A percentile compares a stretch with the other conserved stretches of the same genome.
phyloP scores from a whole-genome alignment of 2,329 filamentous ascomycete species.

The Neopestalotiopsis sp. region DNA sequence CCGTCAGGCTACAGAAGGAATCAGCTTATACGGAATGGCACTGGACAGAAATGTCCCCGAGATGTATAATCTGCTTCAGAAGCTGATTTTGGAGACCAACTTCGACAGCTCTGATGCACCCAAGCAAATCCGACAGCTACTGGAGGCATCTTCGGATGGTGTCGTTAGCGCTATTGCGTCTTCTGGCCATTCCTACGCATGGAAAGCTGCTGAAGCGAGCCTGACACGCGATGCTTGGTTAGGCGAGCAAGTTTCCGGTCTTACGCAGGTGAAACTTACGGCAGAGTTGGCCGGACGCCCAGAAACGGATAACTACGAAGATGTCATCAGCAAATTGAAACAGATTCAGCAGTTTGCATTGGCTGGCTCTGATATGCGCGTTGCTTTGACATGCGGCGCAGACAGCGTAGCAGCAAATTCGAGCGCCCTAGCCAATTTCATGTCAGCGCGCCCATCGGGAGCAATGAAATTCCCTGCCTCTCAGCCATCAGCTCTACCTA shows the following conservation, averaged over 20 bases:
- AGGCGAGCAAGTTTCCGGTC: slow-evolving; percentile 84
- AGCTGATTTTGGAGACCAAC: slow-evolving; percentile 83
- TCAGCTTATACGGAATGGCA: slow-evolving; percentile 85
- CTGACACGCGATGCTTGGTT: slow-evolving; percentile 75
- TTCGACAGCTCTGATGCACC: slow-evolving; percentile 85
- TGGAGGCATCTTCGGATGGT: slow-evolving; percentile 86
- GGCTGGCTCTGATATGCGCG: slow-evolving; percentile 70
- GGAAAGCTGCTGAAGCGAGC: slow-evolving; percentile 80
- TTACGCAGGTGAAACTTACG: slow-evolving; percentile 86
- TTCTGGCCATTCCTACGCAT: slow-evolving; percentile 85
- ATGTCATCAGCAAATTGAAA: slow-evolving; percentile 84
- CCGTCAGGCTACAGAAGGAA: slow-evolving; percentile 74
- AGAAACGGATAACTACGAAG: slow-evolving; percentile 70
- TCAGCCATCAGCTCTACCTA: slow-evolving; percentile 40
- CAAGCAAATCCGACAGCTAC: slow-evolving; percentile 80
- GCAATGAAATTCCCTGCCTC: slow-evolving; percentile 41
- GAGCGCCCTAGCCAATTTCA: slow-evolving; percentile 71
- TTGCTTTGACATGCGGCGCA: slow-evolving; percentile 83
- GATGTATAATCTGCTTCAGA: slow-evolving; percentile 86
- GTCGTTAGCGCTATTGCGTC: slow-evolving; percentile 91
- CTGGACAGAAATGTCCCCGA: slow-evolving; percentile 87
- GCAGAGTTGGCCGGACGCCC: slow-evolving; percentile 77
- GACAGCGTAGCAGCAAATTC: slow-evolving; percentile 76
- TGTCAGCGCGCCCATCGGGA: slow-evolving; percentile 61
- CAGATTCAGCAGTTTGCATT: slow-evolving; percentile 81